phyloP scores from a whole-genome alignment of 2,329 filamentous ascomycete genomes.

The Ophiostoma himal-ulmi region DNA sequence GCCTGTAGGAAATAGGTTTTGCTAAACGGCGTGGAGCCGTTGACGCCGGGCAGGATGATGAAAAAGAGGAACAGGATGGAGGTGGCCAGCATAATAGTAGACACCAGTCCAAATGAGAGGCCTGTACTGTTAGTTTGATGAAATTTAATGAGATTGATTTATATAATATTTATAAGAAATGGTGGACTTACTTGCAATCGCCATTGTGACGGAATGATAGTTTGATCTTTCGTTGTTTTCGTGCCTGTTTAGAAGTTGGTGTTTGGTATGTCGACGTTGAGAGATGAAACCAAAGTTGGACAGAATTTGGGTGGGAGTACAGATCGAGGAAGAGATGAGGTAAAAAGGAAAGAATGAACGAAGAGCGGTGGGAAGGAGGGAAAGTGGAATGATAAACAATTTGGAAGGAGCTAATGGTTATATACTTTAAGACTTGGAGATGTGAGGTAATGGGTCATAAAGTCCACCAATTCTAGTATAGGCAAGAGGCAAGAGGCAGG shows the following conservation, averaged over 20 bases:
- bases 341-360: background rate
- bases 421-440: background rate
- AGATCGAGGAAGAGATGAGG: background rate
- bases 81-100: constrained; percentile 45
- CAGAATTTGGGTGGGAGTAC: background rate
- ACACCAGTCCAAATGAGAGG: constrained; percentile 38
- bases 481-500: background rate
- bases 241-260: background rate
- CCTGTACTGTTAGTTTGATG: constrained; percentile 32
- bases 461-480: too few species aligned
- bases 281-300: background rate
- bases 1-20: constrained; percentile 82
- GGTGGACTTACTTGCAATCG: constrained; percentile 3
- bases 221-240: background rate
- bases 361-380: background rate
- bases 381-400: constrained; percentile 8
- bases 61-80: constrained; percentile 53
- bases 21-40: constrained; percentile 52
- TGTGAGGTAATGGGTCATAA: background rate
- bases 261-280: background rate
- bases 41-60: constrained; percentile 52
- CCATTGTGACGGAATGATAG: background rate
- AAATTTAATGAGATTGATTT: background rate
- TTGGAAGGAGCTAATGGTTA: constrained; percentile 13
- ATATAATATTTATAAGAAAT: background rate